Conservation (phyloP, 139 green algal genomes). For the Micractinium sp. region DNA sequence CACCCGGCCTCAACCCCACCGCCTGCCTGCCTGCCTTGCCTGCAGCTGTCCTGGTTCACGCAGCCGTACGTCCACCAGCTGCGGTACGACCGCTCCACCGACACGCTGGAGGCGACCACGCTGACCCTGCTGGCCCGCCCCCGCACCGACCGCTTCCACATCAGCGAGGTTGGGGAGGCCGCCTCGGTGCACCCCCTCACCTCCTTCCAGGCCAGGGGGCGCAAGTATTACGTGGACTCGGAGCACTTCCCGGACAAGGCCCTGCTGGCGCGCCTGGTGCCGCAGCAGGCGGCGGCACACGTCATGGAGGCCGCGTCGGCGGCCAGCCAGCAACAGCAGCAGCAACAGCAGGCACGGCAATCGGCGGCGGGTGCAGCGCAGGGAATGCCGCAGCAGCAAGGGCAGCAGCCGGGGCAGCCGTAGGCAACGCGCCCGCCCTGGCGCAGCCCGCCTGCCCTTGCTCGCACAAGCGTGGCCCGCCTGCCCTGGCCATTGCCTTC, state of each 20-base stretch:
- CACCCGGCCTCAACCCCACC: no score
- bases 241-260: constrained; percentile 29
- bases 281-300: constrained; percentile 13
- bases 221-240: constrained; percentile 17
- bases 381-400: neutral
- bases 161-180: constrained; percentile 36
- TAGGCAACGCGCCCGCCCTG: neutral
- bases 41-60: constrained; percentile 35
- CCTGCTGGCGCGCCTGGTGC: constrained; percentile 48
- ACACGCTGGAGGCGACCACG: constrained; percentile 34
- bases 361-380: neutral
- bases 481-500: no score
- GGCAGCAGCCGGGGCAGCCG: neutral
- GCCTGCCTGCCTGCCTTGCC: neutral
- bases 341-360: neutral
- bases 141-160: constrained; percentile 9
- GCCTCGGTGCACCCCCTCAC: constrained; percentile 52
- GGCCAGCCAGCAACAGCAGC: constrained; percentile 15
- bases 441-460: no score
- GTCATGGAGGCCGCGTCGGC: neutral
- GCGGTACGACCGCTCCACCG: constrained; percentile 37
- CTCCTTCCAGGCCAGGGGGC: constrained; percentile 41
- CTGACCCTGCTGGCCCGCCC: constrained; percentile 44
- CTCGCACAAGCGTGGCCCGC: no score
- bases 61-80: constrained; percentile 19